Evolutionary conservation across 345 rosid genomes (phyloP), one percentile per base, ranked within the genome.

Genomic region (Viola odorata): DNA sequence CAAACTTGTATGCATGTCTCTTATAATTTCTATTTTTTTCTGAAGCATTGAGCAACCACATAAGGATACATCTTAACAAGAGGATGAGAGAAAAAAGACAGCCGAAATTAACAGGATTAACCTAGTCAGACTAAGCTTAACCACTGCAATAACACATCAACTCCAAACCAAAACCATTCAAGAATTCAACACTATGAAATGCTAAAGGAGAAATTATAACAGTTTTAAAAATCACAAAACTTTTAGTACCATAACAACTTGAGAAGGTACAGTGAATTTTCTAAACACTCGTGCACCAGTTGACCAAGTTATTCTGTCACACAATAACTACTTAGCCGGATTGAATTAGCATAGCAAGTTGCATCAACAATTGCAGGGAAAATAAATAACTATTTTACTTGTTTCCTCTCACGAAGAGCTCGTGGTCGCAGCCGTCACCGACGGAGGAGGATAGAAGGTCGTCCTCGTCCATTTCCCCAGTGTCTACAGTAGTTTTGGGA

Each of bases 381-480:
- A 36, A 41, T 11, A 14, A 8, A 42, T 12, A 5, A 23, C 32
- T 23, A 23, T 23, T 23, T 58, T 76, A 86, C 96, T 76, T 75
- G 58, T 88, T 85, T 68, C 87, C 88, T 61, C 98, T 75, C 45
- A 86, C 78, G 74, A 91, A 91, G 59, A 91, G 85, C 85, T 91
- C 98, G 74, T 86, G 85, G 65, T 84, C 96, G 52, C 89, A 50
- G 44, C 56, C 62, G 45, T 68, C 77, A 45, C 82, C 79, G 59
- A 72, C 67, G 48, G 73, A 59, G 32, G 77, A 53, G 49, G 49
- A 72, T 11, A 77, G 75, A 41, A 72, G 62, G 47, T 67, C 82
- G n/a, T 57, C 37, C n/a, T 64, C 71, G 49, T 68, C 73, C 37
- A 50, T 47, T 59, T 75, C 83, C 23, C 70, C 73, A 62, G 73